Base-by-base conservation (phyloP, 2,329 filamentous ascomycete species). In the Falciphora oryzae region DNA sequence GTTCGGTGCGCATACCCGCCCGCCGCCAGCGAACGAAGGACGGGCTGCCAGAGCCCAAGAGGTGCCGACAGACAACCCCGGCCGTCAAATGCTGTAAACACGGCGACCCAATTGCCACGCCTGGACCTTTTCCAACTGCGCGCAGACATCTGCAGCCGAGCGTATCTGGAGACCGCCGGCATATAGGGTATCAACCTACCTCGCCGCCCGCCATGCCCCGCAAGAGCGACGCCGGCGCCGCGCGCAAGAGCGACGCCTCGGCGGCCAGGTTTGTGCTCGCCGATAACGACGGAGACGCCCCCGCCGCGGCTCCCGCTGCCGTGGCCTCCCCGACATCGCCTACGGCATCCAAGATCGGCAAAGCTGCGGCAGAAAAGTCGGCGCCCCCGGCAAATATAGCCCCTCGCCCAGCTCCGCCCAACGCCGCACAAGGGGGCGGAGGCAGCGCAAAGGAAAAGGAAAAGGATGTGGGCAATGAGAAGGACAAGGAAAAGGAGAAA, bases 191-290 rank as follows among this genome's bases (percentile, higher is more conserved):
- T 11, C 5, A 22, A 53, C 7, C 44, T 5, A 22, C 44, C 44
- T 53, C 44, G 44, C 22, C 44, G 44, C 44, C 16, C 22, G 44
- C n/a, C 44, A 60, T 63, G 62, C 79, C 84, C 31, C 80, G 81
- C 63, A 88, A 87, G 73, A 82, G 79, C 67, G 83, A 85, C 69
- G 70, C 4, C 14, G 53, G 29, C n/a, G 57, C 62, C 32, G 65
- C 72, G 57, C 77, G 77, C 67, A 77, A 75, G 67, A 80, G 78
- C 75, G 79, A 82, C 68, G 77, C 77, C 58, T 80, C 82, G 14
- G 77, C 77, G 63, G 78, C 80, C 11, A 76, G 78, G 44, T 79
- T 81, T 59, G 77, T 77, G 56, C 76, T 76, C 32, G 75, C 76
- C 67, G 80, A 83, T 60, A 79, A 81, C 59, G 74, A 75, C 63